These are phyloP conservation scores for Wolfiporia cocos DNA, from an alignment of 1,284 basidiomycete genomes.

Conservation along the genomic window DNA sequence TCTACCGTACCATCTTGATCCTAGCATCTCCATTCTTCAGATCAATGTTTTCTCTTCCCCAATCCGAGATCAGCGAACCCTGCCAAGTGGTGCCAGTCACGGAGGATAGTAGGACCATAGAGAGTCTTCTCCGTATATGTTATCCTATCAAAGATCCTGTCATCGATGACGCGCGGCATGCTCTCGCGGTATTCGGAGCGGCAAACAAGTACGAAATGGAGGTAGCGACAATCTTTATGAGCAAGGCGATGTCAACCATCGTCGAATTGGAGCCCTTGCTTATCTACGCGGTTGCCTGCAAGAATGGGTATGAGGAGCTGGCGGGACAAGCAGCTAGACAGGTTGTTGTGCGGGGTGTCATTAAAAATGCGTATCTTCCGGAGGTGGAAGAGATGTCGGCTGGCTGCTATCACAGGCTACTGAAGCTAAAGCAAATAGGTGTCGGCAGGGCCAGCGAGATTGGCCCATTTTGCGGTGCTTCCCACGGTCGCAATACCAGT, in stretches of 20 bases:
- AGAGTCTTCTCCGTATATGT: conserved; percentile 10
- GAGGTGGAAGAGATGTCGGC: conserved; percentile 11
- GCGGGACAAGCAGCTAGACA: not conserved
- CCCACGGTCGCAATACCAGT: not conserved
- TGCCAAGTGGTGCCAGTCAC: conserved; percentile 1
- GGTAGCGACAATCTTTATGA: not conserved
- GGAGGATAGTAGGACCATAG: conserved; percentile 12
- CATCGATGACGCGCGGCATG: no score
- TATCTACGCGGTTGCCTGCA: not conserved
- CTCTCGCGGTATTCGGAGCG: no score
- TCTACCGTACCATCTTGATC: conserved; percentile 36
- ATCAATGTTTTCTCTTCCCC: conserved; percentile 11
- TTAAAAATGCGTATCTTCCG: not conserved
- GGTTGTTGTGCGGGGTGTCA: not conserved
- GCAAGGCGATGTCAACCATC: not conserved
- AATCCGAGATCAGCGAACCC: not conserved
- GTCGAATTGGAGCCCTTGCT: not conserved
- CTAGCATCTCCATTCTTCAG: conserved; percentile 32
- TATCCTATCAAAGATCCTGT: conserved; percentile 9
- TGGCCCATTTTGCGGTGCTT: not conserved
- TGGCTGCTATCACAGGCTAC: not conserved
- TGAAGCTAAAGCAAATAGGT: not conserved
- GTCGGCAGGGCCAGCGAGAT: not conserved
- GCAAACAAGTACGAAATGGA: no score
- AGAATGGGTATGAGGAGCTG: not conserved